Conservation (phyloP, 192 early-diverging fungal genomes). For the Powellomyces hirtus region DNA sequence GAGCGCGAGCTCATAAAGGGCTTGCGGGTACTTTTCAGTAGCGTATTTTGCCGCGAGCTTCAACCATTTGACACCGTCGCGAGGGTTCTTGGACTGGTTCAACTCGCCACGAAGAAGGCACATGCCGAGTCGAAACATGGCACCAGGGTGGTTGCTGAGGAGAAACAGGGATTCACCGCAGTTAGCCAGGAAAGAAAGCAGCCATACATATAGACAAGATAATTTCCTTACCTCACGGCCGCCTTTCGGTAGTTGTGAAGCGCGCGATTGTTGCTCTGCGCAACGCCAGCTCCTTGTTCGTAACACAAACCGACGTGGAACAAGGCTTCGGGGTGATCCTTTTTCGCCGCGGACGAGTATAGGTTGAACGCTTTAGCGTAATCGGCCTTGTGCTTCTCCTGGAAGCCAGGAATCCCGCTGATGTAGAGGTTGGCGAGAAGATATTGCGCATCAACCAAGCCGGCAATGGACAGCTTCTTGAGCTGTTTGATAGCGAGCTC, state of each 20-base stretch:
- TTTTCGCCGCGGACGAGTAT: conserved; percentile 72
- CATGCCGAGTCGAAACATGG: conserved; percentile 73
- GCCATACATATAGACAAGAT: conserved; percentile 9
- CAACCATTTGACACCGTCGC: conserved; percentile 81
- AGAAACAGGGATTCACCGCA: not conserved
- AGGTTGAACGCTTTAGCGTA: conserved; percentile 56
- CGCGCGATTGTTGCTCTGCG: conserved; percentile 58
- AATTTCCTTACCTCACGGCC: no score
- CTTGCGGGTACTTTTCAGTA: conserved; percentile 63
- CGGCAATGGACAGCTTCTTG: conserved; percentile 19
- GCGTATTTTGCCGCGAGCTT: conserved; percentile 75
- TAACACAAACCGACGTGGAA: conserved; percentile 71
- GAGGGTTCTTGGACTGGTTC: conserved; percentile 62
- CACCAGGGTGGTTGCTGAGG: conserved; percentile 46
- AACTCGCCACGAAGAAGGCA: conserved; percentile 74
- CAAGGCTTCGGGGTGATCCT: conserved; percentile 69
- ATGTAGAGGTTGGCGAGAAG: conserved; percentile 68
- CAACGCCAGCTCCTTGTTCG: conserved; percentile 67
- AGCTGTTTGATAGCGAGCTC: conserved; percentile 27
- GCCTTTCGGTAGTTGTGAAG: conserved; percentile 71
- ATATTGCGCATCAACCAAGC: conserved; percentile 55
- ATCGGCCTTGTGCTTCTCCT: conserved; percentile 62
- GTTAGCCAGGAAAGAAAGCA: not conserved
- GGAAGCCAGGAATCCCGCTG: conserved; percentile 57
- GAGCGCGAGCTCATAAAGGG: conserved; percentile 72